Evolutionary conservation across 2,329 filamentous ascomycete species (phyloP).

Genomic region (Claviceps pusilla): DNA sequence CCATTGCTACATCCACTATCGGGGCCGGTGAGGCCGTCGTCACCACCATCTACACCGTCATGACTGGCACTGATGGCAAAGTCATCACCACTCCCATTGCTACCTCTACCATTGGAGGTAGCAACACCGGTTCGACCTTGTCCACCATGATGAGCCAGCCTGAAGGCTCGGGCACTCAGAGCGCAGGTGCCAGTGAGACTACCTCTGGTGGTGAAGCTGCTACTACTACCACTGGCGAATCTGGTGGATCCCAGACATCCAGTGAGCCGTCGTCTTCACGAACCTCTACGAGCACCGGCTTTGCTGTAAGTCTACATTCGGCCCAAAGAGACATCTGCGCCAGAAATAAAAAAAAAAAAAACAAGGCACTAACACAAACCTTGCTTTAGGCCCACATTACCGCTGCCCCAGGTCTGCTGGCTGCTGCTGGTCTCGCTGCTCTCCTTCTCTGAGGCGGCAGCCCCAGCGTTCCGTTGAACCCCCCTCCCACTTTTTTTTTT

Average conservation of each 20-base stretch:
- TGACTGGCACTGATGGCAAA: constrained; percentile 18
- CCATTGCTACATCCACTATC: constrained; percentile 23
- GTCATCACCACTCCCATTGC: constrained; percentile 12
- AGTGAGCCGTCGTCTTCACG: background rate
- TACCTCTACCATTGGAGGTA: background rate
- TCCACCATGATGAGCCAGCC: constrained; percentile 11
- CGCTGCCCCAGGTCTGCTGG: constrained; percentile 32
- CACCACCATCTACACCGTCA: constrained; percentile 23
- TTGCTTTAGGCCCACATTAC: constrained; percentile 24
- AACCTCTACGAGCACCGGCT: constrained; percentile 9
- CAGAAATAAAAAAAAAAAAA: background rate
- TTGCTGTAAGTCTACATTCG: constrained; percentile 15
- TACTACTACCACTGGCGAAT: constrained; percentile 4
- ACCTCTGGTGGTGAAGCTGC: background rate
- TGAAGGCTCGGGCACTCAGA: background rate
- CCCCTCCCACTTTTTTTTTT: background rate
- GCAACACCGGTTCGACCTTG: constrained; percentile 10
- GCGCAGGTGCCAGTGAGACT: background rate
- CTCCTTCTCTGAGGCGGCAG: constrained; percentile 28
- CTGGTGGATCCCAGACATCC: background rate
- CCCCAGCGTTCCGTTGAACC: background rate
- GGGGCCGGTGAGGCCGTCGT: constrained; percentile 10
- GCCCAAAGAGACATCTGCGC: background rate
- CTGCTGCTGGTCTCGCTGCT: constrained; percentile 33
- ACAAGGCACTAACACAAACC: background rate